Conservation (phyloP, 768 basidiomycete genomes). For the Megacollybia marginata region DNA sequence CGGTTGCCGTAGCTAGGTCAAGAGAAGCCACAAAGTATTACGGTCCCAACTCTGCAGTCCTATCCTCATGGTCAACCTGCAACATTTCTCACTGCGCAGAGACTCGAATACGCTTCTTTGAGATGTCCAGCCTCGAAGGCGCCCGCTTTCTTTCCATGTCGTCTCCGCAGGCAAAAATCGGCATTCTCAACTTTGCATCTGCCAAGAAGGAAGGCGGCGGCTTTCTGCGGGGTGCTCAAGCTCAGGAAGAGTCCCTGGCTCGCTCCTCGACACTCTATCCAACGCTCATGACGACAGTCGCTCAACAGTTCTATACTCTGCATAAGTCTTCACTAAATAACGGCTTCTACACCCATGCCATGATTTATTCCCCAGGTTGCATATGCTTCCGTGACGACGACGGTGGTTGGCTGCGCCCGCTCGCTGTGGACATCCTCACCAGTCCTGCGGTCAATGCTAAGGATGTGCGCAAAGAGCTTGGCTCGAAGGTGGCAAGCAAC, state of each 20-base stretch:
- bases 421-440: slow-evolving; percentile 59
- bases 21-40: slow-evolving; percentile 44
- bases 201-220: slow-evolving; percentile 74
- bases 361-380: slow-evolving; percentile 66
- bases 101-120: slow-evolving; percentile 37
- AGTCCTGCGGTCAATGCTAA: slow-evolving; percentile 72
- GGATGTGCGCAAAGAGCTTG: slow-evolving; percentile 24
- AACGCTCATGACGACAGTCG: slow-evolving; percentile 47
- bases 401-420: slow-evolving; percentile 48
- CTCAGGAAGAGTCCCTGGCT: slow-evolving; percentile 78
- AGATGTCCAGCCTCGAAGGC: slow-evolving; percentile 60
- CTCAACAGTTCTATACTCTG: slow-evolving; percentile 53
- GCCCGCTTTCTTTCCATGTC: slow-evolving; percentile 29
- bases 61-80: slow-evolving; percentile 37
- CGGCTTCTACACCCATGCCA: slow-evolving; percentile 71
- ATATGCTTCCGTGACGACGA: slow-evolving; percentile 58
- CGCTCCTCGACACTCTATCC: slow-evolving; percentile 67
- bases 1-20: not conserved
- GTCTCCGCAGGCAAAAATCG: slow-evolving; percentile 28
- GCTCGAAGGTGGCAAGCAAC: not conserved
- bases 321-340: slow-evolving; percentile 42
- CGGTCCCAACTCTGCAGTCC: slow-evolving; percentile 32
- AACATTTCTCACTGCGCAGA: not conserved
- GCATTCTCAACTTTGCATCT: slow-evolving; percentile 71
- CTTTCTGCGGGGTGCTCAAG: slow-evolving; percentile 63